Base-by-base conservation (phyloP, 768 basidiomycete species). In the Goffeauzyma gilvescens region DNA sequence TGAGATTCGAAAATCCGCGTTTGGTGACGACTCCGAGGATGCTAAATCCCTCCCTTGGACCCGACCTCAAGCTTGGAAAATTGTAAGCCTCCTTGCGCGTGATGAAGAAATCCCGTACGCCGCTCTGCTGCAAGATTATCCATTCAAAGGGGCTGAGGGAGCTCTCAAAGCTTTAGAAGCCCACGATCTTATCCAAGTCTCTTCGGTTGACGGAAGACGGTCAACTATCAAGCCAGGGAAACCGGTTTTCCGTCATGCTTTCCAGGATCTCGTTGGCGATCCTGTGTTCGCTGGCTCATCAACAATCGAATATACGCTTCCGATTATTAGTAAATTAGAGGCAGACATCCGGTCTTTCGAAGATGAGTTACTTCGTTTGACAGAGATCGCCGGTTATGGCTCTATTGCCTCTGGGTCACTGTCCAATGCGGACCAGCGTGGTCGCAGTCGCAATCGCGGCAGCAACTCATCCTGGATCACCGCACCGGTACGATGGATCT, bases 21-120 rank as follows among this genome's bases (percentile, higher is more conserved):
- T 95, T 57, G 90, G 87, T 0, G 87, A 93, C 50, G 89, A 93
- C 55, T 63, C 69, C 1, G 85, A 90, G 42, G 89, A 93, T 54
- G 79, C 80, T 2, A 87, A 85, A 63, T 68, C 57, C 34, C 63
- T 90, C 28, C 68, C 75, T 0, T 98, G 93, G 93, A 71, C 76
- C 4, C 69, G 78, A 34, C 79, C 84, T 47, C 86, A 96, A 57
- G 86, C 75, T 0, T 95, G 87, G 85, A 71, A 68, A 15, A 67
- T 96, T 13, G 68, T 95, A 41, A 79, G 77, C 53, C 67, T 71
- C 9, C 70, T 98, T 26, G 70, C 83, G 1, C 23, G 28, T 33
- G 32, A 4, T 3, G 14, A n/a, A 57, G 75, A 86, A 83, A 65
- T 84, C 7, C 70, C 81, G 8, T 95, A 95, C 59, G 74, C 85